Evolutionary conservation across 495 filamentous ascomycete genomes (phyloP).

Genomic region (Penicillium herquei): DNA sequence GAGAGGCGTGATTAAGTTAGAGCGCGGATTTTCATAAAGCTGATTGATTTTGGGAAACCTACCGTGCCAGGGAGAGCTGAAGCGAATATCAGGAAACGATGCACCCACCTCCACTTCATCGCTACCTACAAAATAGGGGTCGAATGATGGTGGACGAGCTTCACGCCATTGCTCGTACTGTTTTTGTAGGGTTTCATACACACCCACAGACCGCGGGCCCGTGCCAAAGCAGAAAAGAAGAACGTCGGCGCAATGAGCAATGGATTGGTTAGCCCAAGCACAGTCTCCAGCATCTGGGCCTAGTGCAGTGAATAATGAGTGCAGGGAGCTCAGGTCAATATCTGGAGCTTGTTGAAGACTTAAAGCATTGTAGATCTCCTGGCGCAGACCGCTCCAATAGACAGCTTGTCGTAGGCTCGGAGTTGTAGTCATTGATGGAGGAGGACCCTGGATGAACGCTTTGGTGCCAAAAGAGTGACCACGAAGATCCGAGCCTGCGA

Average conservation of each 20-base stretch:
- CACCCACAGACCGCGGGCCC: conserved; percentile 13
- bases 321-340: conserved; percentile 24
- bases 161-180: conserved; percentile 22
- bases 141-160: conserved; percentile 20
- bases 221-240: conserved; percentile 24
- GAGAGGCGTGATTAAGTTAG: not conserved
- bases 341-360: conserved; percentile 27
- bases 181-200: conserved; percentile 18
- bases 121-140: conserved; percentile 21
- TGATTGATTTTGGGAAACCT: not conserved
- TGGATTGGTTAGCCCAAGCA: conserved; percentile 27
- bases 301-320: conserved; percentile 18
- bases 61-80: conserved; percentile 26
- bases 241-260: conserved; percentile 26
- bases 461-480: conserved; percentile 28
- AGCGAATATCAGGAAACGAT: conserved; percentile 24
- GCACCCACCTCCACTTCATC: conserved; percentile 18
- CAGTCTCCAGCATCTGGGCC: conserved; percentile 21
- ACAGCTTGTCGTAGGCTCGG: conserved; percentile 26
- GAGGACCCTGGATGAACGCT: conserved; percentile 23
- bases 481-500: conserved; percentile 27
- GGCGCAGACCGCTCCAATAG: conserved; percentile 27
- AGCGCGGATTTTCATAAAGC: not conserved
- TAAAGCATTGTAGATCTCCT: conserved; percentile 27
- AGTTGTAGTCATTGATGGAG: conserved; percentile 18